Percentiles rank a stretch among this genome's conserved stretches.
Evolutionary conservation across 306 rosid species (phyloP).

Genomic region (Quercus mongolica): DNA sequence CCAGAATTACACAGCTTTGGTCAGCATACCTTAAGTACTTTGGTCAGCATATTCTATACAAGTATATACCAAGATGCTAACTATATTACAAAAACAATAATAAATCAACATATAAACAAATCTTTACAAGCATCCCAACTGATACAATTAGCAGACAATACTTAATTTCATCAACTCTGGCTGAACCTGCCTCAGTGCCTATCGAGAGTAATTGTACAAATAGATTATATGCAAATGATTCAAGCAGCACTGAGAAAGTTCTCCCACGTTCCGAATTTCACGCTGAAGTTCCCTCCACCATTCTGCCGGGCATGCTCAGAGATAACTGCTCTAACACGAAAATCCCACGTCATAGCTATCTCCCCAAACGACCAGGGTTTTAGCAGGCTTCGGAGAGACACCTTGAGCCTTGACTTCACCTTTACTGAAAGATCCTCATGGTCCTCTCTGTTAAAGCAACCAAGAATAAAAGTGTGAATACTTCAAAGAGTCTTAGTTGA

Average conservation of each 20-base stretch:
- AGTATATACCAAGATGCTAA: too few relatives aligned
- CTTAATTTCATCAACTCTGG: background rate
- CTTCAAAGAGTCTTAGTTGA: background rate
- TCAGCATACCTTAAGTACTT: too few relatives aligned
- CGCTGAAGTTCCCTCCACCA: slow-evolving; percentile 61
- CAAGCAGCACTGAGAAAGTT: slow-evolving; percentile 1
- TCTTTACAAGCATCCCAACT: background rate
- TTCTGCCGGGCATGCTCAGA: slow-evolving; percentile 29
- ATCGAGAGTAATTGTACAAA: background rate
- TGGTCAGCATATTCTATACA: too few relatives aligned
- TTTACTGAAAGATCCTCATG: slow-evolving; percentile 6
- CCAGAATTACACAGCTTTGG: too few relatives aligned
- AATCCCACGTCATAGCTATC: slow-evolving; percentile 45
- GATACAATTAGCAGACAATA: background rate
- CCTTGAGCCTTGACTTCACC: background rate
- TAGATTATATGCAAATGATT: background rate
- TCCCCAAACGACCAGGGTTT: slow-evolving; percentile 33
- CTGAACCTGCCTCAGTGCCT: background rate
- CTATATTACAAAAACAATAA: background rate
- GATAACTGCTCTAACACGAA: slow-evolving; percentile 36
- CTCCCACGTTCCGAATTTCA: background rate
- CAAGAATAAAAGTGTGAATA: background rate
- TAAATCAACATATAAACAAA: background rate
- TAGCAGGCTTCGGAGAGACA: background rate
- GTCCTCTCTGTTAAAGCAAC: slow-evolving; percentile 18